Percentiles rank a stretch among this genome's conserved stretches.
Conservation (phyloP, 306 rosid species). For the Echinosophora koreensis region DNA sequence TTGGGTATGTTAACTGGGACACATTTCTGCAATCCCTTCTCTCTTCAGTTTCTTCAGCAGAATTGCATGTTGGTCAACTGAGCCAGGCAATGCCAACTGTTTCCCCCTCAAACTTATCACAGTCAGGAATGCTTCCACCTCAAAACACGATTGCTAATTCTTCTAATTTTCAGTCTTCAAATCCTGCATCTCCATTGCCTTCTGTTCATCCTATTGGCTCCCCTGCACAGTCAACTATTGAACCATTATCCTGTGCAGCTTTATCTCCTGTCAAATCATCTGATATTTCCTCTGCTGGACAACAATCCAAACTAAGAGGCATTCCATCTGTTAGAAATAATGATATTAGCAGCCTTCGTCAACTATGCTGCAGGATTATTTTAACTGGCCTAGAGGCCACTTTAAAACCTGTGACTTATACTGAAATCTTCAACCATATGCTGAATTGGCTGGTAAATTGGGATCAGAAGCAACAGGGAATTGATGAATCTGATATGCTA, state of each 20-base stretch:
- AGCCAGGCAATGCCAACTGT: conserved; percentile 68
- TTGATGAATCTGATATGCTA: conserved; percentile 68
- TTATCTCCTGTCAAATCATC: conserved; percentile 86
- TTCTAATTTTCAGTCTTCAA: conserved; percentile 81
- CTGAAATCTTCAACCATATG: conserved; percentile 86
- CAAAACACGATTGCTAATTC: conserved; percentile 61
- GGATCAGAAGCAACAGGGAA: conserved; percentile 85
- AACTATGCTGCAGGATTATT: conserved; percentile 94
- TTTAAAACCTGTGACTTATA: conserved; percentile 85
- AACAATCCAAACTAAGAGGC: conserved; percentile 64
- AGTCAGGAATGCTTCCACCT: conserved; percentile 76
- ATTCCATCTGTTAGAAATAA: conserved; percentile 69
- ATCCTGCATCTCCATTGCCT: conserved; percentile 92
- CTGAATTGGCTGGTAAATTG: conserved; percentile 96
- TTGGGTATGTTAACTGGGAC: conserved; percentile 92
- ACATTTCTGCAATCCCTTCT: conserved; percentile 84
- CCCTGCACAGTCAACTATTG: conserved; percentile 75
- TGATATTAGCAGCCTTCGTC: conserved; percentile 95
- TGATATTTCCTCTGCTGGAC: conserved; percentile 69
- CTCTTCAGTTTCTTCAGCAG: conserved; percentile 79
- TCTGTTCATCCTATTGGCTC: conserved; percentile 90
- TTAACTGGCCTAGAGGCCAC: conserved; percentile 80
- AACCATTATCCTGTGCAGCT: conserved; percentile 67
- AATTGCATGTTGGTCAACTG: conserved; percentile 75
- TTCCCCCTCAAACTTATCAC: conserved; percentile 71